Conservation (phyloP, 148 eudicot species). For the Cornus controversa region DNA sequence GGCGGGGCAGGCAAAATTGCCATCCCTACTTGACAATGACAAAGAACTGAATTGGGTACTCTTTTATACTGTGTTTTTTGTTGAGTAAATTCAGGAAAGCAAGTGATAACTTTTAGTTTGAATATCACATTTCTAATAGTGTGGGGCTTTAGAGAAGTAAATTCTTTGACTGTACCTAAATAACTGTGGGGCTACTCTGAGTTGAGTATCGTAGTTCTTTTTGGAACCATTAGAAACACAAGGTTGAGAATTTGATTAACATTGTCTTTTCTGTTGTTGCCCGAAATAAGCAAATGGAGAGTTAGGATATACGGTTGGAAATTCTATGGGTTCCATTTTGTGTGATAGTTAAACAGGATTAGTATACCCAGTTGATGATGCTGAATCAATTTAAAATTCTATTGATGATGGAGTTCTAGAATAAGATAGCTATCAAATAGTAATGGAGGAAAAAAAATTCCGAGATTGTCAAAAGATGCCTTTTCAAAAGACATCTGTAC, state of each 20-base stretch:
- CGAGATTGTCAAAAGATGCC: neutral
- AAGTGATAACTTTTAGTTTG: neutral
- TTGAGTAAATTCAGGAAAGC: neutral
- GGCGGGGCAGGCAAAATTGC: too few relatives aligned
- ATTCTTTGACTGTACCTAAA: neutral
- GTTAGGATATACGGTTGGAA: neutral
- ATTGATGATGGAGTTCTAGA: neutral
- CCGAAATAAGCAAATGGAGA: neutral
- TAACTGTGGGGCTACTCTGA: neutral
- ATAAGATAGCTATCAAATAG: neutral
- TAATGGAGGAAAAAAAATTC: neutral
- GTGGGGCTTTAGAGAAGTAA: neutral
- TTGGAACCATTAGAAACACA: neutral
- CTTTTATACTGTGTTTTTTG: neutral
- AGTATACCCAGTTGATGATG: neutral
- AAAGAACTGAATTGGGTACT: neutral
- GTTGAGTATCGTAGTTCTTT: neutral
- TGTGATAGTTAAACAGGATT: neutral
- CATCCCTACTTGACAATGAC: too few relatives aligned
- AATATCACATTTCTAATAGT: neutral
- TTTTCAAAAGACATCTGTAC: too few relatives aligned
- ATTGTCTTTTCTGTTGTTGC: neutral
- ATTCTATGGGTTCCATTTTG: neutral
- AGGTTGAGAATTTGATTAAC: neutral
- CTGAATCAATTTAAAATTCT: neutral